Conservation (phyloP, 352 stramenopile species). For the Globisporangium viniferum region DNA sequence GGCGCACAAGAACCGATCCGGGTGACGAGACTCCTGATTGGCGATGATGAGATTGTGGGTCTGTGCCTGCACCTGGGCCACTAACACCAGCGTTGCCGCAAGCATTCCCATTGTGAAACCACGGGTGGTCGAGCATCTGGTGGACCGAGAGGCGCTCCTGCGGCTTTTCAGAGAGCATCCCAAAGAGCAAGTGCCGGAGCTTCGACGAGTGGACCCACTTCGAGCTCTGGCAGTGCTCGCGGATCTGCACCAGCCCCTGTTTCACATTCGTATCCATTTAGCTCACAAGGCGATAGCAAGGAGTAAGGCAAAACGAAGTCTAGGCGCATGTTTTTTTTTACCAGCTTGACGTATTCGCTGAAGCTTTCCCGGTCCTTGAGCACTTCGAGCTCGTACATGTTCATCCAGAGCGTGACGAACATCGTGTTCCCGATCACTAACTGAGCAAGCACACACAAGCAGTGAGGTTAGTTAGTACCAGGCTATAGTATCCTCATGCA, state of each 20-base stretch:
- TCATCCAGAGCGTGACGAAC: constrained; percentile 87
- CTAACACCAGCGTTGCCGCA: background rate
- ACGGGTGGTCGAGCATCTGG: constrained; percentile 47
- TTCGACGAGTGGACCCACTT: constrained; percentile 48
- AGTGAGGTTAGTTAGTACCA: background rate
- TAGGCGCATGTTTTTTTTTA: background rate
- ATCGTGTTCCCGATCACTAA: constrained; percentile 68
- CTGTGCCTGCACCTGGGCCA: background rate
- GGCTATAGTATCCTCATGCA: background rate
- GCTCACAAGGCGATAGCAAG: background rate
- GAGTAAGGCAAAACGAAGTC: background rate
- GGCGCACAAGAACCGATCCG: constrained; percentile 9
- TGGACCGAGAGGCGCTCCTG: constrained; percentile 38
- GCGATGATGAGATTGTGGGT: background rate
- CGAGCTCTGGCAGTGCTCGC: constrained; percentile 30
- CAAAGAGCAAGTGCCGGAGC: constrained; percentile 41
- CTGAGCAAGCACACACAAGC: constrained; percentile 21
- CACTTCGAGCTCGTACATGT: constrained; percentile 71
- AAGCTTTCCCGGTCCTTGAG: constrained; percentile 67
- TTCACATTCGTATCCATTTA: background rate
- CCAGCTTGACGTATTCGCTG: constrained; percentile 29
- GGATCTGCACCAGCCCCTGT: constrained; percentile 29
- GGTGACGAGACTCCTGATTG: background rate
- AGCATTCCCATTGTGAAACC: constrained; percentile 25
- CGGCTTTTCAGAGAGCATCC: constrained; percentile 38